These are phyloP conservation scores for Triticum turgidum DNA, from an alignment of 176 grass and related monocot species.

Conservation along the genomic window DNA sequence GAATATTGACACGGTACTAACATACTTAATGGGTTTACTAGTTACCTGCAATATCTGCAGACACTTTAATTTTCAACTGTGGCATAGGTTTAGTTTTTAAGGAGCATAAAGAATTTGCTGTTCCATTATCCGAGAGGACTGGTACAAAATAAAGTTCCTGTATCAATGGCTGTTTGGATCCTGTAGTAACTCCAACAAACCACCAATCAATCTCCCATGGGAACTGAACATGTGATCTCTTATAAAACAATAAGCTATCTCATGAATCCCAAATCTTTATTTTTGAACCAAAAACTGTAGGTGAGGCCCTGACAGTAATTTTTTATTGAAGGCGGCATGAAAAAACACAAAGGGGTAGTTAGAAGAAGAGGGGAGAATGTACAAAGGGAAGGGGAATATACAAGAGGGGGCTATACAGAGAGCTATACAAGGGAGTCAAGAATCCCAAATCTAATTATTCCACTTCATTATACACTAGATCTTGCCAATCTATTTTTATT, in stretches of 20 bases:
- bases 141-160: background rate
- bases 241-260: background rate
- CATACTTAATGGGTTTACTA: constrained; percentile 12
- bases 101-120: background rate
- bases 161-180: background rate
- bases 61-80: background rate
- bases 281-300: background rate
- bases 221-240: background rate
- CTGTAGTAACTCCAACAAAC: background rate
- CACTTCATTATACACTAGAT: constrained; percentile 4
- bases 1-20: background rate
- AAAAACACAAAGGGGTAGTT: background rate
- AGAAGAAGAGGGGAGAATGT: background rate
- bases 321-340: background rate
- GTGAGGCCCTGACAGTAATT: background rate
- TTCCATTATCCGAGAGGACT: background rate
- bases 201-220: background rate
- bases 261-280: constrained; percentile 7
- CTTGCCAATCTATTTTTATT: background rate
- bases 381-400: background rate
- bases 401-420: background rate
- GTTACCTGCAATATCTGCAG: background rate
- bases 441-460: constrained; percentile 12
- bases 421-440: background rate
- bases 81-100: background rate